phyloP scores from a whole-genome alignment of 306 rosid genomes.

The Fragaria iinumae region DNA sequence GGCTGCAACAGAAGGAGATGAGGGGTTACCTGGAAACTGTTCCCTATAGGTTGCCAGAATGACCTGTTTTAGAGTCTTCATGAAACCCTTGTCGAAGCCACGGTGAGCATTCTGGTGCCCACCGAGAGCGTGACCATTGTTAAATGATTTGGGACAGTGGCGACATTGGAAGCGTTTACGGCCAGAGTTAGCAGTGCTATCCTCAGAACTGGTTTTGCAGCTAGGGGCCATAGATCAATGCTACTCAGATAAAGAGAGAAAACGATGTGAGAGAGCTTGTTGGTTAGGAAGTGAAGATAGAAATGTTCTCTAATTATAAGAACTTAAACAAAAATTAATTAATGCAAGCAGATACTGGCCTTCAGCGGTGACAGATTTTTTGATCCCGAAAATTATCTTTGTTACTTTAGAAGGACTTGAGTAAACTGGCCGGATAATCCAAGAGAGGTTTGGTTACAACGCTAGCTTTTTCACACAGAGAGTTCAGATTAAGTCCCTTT shows the following conservation, averaged over 20 bases:
- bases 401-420: no score
- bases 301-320: background rate
- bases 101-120: background rate
- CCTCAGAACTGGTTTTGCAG: background rate
- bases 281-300: background rate
- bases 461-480: background rate
- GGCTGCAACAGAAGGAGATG: background rate
- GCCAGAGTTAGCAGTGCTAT: background rate
- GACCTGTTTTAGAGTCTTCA: background rate
- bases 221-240: background rate
- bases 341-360: background rate
- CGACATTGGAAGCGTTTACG: background rate
- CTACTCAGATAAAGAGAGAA: background rate
- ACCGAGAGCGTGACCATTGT: background rate
- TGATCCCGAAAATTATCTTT: no score
- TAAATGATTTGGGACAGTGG: background rate
- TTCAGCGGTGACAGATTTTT: background rate
- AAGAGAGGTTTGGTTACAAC: no score
- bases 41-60: background rate
- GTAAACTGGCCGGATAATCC: background rate
- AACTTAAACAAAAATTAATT: no score
- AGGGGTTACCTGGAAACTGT: background rate
- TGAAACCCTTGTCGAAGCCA: background rate
- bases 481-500: background rate
- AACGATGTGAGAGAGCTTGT: background rate